Evolutionary conservation across 352 stramenopile species (phyloP), one percentile per base, ranked within the genome.

Genomic region (Phytopythium delawarense): DNA sequence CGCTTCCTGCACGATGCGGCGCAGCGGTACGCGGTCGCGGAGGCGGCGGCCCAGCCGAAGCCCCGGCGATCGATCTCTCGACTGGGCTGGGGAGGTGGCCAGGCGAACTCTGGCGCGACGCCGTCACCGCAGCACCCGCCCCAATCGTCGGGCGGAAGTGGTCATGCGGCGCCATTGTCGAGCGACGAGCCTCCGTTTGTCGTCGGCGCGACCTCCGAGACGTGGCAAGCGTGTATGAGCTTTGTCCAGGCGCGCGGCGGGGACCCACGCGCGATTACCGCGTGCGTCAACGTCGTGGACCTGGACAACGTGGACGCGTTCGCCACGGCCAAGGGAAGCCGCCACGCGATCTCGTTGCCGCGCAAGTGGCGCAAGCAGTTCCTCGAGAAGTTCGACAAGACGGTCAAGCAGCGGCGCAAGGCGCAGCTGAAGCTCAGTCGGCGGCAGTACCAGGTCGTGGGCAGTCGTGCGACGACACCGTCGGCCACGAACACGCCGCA

Each of bases 361-460:
- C 81, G 82, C 35, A 94, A 94, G 61, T 86, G 81, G 79, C 72
- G 84, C 20, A 80, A 84, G 30, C 82, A 91, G 65, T 88, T 94
- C 44, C 52, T 94, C 32, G 81, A 91, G 46, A 69, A 74, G 2
- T 84, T 94, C 18, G 80, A 91, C 35, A 90, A 91, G 55, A 62
- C 83, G 39, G 80, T 75, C 15, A 88, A 81, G 46, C 70, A 87
- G 35, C 76, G 81, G 1, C 81, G 84, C 49, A 88, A 88, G 60
- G 60, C 79, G 52, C 78, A 88, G 18, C 50, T 81, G 34, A 91
- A 86, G 48, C 67, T 74, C 42, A 73, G 54, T 45, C 73, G 76
- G 13, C 66, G 74, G 23, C 52, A 71, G 15, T 63, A 72, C 44
- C 71, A 74, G 20, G 59, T 69, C 16, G 59, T 67, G 12, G 63